phyloP scores from a whole-genome alignment of 345 rosid genomes.

The Nasturtium officinale region DNA sequence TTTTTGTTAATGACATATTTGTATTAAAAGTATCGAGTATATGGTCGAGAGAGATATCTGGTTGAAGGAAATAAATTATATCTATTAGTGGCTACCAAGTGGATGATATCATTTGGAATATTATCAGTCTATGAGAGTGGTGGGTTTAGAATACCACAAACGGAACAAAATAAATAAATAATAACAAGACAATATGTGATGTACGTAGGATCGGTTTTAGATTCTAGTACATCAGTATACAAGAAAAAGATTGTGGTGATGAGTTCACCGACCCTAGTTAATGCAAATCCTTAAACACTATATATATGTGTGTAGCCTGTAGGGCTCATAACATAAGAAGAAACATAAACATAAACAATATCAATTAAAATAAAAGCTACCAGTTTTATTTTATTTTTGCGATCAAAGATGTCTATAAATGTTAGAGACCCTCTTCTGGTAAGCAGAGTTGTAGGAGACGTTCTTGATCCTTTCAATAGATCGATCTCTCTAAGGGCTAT shows the following conservation, averaged over 20 bases:
- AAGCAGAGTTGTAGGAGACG: constrained; percentile 41
- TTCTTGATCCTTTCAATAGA: constrained; percentile 39
- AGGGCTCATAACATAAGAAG: constrained; percentile 1
- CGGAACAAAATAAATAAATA: not conserved
- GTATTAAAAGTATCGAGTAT: not conserved
- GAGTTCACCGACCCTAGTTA: constrained; percentile 30
- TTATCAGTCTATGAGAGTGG: constrained; percentile 24
- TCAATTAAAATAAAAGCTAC: constrained; percentile 4
- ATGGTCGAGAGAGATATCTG: not conserved
- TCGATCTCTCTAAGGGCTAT: constrained; percentile 41
- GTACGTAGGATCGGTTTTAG: constrained; percentile 36
- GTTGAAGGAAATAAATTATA: constrained; percentile 2
- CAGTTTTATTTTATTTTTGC: not conserved
- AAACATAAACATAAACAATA: not conserved
- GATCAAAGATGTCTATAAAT: constrained; percentile 18
- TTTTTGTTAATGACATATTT: not conserved
- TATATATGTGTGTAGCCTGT: constrained; percentile 32
- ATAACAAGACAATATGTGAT: constrained; percentile 36
- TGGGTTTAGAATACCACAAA: constrained; percentile 28
- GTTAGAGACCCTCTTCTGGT: constrained; percentile 41
- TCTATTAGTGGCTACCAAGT: constrained; percentile 27
- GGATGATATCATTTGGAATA: constrained; percentile 30
- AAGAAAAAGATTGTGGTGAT: constrained; percentile 44
- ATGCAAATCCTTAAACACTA: constrained; percentile 25
- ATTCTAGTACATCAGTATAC: constrained; percentile 31